Evolutionary conservation across 2,329 filamentous ascomycete species (phyloP), one percentile per base, ranked within the genome.

Genomic region (Botrytis fabae): DNA sequence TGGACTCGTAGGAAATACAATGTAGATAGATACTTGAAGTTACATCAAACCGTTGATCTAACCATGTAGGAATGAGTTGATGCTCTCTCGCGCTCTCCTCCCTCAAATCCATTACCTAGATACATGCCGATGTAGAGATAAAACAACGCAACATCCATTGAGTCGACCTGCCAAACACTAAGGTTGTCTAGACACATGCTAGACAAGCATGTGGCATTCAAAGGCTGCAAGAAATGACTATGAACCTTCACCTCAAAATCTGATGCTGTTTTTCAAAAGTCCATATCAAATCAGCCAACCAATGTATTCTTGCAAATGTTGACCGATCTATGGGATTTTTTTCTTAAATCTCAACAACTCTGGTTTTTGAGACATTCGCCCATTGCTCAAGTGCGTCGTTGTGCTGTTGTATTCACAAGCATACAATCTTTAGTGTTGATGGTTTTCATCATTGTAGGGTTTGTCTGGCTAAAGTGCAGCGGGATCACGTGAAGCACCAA

Each of bases 291-390:
- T 48, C 42, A 38, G 18, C 1, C 28, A 35, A 25, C 25, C 62
- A 48, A 46, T 46, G 25, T 65, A 35, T 64, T 35, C 6, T 32
- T 18, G 8, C 10, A n/a, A 25, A 25, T 25, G 1, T 5, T 25
- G 5, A 48, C 8, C 0, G 0, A 18, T 35, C 2, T 35, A 48
- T 6, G 18, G 1, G 14, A 1, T 18, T 1, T 6, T 8, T 5
- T 2, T 32, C 28, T 48, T 48, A 35, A 25, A 1, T 18, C n/a
- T 65, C 32, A 48, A 2, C 32, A 35, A 7, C 2, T 0, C n/a
- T 35, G 8, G 28, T 64, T 64, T 35, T 22, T 12, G 46, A 8
- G 1, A 22, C 32, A 3, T 46, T 46, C 22, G 14, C 44, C 22
- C 42, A 35, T 25, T 63, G 61, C 40, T 18, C 20, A 44, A 40